These are phyloP conservation scores for Colletotrichum tofieldiae DNA, from an alignment of 2,329 filamentous ascomycete genomes.

Conservation along the genomic window DNA sequence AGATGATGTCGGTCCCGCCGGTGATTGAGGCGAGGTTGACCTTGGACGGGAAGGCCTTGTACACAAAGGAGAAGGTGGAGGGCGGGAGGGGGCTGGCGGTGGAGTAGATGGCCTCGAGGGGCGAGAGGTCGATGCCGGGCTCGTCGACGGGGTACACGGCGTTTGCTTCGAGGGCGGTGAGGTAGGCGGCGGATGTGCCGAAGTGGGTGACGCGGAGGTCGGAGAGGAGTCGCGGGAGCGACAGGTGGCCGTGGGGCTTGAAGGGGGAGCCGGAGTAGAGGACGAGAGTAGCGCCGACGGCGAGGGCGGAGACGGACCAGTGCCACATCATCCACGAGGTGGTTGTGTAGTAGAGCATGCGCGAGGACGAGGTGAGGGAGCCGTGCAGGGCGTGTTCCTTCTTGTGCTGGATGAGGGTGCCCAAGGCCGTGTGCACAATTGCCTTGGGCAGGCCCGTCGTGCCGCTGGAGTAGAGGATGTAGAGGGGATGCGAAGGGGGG, in stretches of 20 bases:
- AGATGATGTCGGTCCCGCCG: conserved; percentile 96
- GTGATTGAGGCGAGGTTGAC: conserved; percentile 95
- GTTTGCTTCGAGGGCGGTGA: conserved; percentile 90
- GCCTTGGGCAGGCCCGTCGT: conserved; percentile 92
- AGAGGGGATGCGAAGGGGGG: conserved; percentile 88
- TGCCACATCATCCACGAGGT: conserved; percentile 99
- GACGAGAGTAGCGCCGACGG: conserved; percentile 85
- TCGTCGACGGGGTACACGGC: conserved; percentile 72
- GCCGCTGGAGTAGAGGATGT: conserved; percentile 93
- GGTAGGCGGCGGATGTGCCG: conserved; percentile 94
- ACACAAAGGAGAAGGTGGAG: conserved; percentile 93
- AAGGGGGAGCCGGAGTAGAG: conserved; percentile 97
- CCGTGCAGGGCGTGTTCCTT: conserved; percentile 94
- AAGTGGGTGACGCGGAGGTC: conserved; percentile 91
- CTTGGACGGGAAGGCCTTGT: conserved; percentile 83
- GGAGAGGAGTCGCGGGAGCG: conserved; percentile 86
- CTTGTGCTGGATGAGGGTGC: conserved; percentile 95
- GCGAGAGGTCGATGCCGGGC: conserved; percentile 69
- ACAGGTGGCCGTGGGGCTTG: conserved; percentile 82
- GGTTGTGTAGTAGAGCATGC: conserved; percentile 94
- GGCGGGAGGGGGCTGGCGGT: conserved; percentile 94
- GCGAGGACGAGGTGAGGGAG: conserved; percentile 80
- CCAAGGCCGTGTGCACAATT: conserved; percentile 92
- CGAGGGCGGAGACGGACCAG: conserved; percentile 91
- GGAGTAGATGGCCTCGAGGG: conserved; percentile 89